Conservation (phyloP, 2,329 filamentous ascomycete genomes). For the Leptographium flavum region DNA sequence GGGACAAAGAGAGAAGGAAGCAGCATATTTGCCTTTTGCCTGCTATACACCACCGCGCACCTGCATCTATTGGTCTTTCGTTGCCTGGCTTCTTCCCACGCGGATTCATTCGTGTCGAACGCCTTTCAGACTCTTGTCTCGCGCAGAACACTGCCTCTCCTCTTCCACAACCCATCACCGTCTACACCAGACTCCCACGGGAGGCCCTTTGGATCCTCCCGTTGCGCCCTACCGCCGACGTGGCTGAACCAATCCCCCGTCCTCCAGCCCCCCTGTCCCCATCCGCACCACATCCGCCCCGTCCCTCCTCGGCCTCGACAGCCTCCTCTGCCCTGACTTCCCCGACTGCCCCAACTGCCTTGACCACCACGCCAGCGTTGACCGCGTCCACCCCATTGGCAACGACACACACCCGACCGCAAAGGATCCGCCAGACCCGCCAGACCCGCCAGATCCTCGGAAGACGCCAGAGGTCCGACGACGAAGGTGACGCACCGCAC, state of each 20-base stretch:
- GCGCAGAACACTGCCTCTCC: neutral
- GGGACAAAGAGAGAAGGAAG: neutral
- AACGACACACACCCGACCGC: neutral
- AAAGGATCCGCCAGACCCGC: neutral
- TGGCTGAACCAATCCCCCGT: conserved; percentile 11
- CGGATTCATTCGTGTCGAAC: no score
- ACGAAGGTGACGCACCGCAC: conserved; percentile 16
- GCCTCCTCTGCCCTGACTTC: neutral
- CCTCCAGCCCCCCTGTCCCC: conserved; percentile 8
- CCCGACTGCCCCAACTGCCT: neutral
- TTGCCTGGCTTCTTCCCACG: no score
- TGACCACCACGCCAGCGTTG: no score
- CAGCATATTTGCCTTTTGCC: neutral
- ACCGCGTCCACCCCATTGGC: neutral
- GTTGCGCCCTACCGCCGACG: conserved; percentile 8
- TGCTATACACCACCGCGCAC: neutral
- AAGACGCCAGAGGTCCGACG: conserved; percentile 36
- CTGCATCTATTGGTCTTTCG: no score
- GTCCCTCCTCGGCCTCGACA: neutral
- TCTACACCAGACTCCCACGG: conserved; percentile 3
- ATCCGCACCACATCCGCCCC: conserved; percentile 3
- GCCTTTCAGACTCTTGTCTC: no score
- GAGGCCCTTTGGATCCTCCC: conserved; percentile 10
- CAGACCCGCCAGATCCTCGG: conserved; percentile 30
- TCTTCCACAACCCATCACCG: neutral